Conservation (phyloP, 371 early-diverging fungal species). For the Rhizopus arrhizus region DNA sequence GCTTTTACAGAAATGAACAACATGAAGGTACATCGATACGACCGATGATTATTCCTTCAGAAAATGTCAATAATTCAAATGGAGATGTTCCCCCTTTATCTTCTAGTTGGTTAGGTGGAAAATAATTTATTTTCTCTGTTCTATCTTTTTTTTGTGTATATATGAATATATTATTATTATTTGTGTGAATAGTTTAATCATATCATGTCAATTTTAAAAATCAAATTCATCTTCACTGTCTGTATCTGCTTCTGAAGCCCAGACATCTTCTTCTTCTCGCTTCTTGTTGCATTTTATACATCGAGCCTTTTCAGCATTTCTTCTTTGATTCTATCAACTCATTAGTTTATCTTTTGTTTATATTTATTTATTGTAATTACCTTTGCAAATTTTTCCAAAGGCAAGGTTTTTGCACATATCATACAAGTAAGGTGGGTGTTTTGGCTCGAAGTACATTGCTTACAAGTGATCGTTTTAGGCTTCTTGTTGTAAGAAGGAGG, state of each 20-base stretch:
- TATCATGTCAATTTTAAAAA: no score
- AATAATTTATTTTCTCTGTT: slow-evolving; percentile 14
- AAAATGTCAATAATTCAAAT: slow-evolving; percentile 6
- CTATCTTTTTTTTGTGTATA: background rate
- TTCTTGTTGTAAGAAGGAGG: slow-evolving; percentile 45
- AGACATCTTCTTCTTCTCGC: slow-evolving; percentile 42
- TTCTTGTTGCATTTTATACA: slow-evolving; percentile 49
- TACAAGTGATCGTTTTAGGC: slow-evolving; percentile 45
- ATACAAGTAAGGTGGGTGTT: slow-evolving; percentile 43
- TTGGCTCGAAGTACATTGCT: slow-evolving; percentile 49
- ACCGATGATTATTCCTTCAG: slow-evolving; percentile 24
- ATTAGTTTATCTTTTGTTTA: background rate
- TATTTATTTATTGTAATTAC: slow-evolving; percentile 22
- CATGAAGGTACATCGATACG: slow-evolving; percentile 16
- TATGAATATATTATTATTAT: background rate
- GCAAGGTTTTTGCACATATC: slow-evolving; percentile 42
- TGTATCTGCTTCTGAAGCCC: slow-evolving; percentile 34
- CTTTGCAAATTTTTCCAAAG: slow-evolving; percentile 51
- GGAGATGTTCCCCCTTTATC: slow-evolving; percentile 29
- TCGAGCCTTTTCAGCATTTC: slow-evolving; percentile 45
- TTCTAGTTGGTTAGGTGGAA: slow-evolving; percentile 34
- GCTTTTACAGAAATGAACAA: slow-evolving; percentile 9
- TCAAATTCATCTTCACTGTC: slow-evolving; percentile 23
- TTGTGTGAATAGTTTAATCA: background rate
- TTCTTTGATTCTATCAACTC: slow-evolving; percentile 25